Evolutionary conservation across 2,329 filamentous ascomycete genomes (phyloP), one percentile per base, ranked within the genome.

Genomic region (Trichoderma citrinoviride): DNA sequence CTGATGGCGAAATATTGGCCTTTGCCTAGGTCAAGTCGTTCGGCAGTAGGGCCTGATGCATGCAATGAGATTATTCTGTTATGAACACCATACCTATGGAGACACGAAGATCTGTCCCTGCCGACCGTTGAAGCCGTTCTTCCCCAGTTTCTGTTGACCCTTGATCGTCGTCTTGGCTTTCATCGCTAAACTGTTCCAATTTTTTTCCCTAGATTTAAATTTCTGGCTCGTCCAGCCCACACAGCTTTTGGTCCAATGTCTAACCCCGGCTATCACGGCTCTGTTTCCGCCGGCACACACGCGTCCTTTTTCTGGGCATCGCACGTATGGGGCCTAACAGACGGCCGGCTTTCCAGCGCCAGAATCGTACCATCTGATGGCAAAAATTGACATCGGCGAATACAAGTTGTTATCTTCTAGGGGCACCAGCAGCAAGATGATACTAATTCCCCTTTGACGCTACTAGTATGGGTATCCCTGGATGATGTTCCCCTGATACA

Each of bases 211-310:
- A 12, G 10, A 37, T 12, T 14, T 14, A 3, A 37, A 12, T 37
- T 10, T 14, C 33, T 29, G 25, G n/a, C 14, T 14, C 33, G 27
- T 19, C 29, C 7, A 14, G 27, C 49, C 12, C 29, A 27, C 8
- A 49, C 19, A n/a, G 2, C 17, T 19, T 27, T 43, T 43, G 25
- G 29, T 23, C 27, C 7, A 23, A n/a, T 50, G 47, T 33, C 47
- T 14, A 41, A 52, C 33, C 57, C 50, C 60, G 60, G 60, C 49
- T 54, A 61, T 44, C n/a, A 62, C 60, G 60, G 60, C 60, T 14
- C 27, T 37, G 7, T 33, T 25, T 19, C 25, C n/a, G 27, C 60
- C 47, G 49, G 40, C 60, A 62, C 40, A 43, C 60, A 41, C 60
- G 60, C 53, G 33, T 37, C 33, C 60, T 49, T 46, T 44, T 25